Conservation (phyloP, 1,284 basidiomycete genomes). For the Ceratobasidium sp. region DNA sequence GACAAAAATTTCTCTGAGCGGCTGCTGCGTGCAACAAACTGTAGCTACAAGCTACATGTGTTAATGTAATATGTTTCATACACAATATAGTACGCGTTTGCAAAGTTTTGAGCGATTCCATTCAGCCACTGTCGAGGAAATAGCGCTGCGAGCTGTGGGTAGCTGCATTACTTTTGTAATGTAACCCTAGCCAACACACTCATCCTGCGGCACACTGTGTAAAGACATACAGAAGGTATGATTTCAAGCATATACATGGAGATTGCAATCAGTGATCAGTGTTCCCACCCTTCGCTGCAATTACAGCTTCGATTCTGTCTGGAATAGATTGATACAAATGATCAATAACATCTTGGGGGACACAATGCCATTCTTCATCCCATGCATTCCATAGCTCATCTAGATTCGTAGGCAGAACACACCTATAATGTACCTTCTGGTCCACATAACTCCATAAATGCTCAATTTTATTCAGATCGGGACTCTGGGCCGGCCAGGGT, state of each 20-base stretch:
- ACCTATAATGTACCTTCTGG: slow-evolving; percentile 3
- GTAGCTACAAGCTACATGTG: neutral
- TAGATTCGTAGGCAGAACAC: slow-evolving; percentile 6
- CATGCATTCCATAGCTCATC: slow-evolving; percentile 29
- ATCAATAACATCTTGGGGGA: slow-evolving; percentile 18
- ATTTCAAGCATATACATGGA: neutral
- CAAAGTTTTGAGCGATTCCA: neutral
- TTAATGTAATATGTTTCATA: neutral
- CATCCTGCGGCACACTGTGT: neutral
- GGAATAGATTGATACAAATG: slow-evolving; percentile 21
- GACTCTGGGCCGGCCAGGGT: slow-evolving; percentile 19
- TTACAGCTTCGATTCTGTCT: neutral
- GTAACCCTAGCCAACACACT: neutral
- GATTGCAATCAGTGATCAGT: neutral
- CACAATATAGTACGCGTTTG: neutral
- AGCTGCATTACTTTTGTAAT: slow-evolving; percentile 40
- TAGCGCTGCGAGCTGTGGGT: neutral
- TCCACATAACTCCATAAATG: slow-evolving; percentile 26
- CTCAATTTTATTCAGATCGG: slow-evolving; percentile 22
- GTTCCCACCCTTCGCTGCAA: neutral
- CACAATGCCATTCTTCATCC: slow-evolving; percentile 13
- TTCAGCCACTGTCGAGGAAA: neutral
- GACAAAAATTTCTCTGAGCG: neutral
- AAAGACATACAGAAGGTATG: neutral
- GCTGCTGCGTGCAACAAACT: neutral